These are phyloP conservation scores for Persicaria maculosa DNA, from an alignment of 148 eudicot species.

Conservation along the genomic window DNA sequence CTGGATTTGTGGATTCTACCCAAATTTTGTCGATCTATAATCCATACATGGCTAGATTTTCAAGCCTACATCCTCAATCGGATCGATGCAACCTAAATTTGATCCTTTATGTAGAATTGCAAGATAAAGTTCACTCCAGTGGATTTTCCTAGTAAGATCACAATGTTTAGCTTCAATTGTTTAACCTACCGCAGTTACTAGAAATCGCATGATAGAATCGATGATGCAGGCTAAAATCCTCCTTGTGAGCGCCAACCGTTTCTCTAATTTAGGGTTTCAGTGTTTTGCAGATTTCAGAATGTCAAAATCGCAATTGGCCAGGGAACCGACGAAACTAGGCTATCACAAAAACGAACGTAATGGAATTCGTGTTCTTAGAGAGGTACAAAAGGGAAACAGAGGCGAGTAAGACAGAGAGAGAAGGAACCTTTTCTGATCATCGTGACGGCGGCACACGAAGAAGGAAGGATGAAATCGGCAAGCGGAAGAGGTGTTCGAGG, in stretches of 20 bases:
- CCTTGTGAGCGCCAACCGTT: no score
- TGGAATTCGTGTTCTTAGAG: background rate
- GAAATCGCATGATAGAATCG: no score
- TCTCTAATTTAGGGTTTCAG: background rate
- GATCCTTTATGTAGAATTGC: no score
- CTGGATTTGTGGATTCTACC: background rate
- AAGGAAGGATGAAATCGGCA: constrained; percentile 88
- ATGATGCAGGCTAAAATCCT: no score
- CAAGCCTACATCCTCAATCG: background rate
- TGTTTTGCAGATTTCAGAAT: background rate
- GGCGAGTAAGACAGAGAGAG: background rate
- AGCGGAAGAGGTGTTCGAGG: constrained; percentile 48
- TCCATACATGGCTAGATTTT: background rate
- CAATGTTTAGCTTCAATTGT: no score
- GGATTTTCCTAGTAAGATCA: no score
- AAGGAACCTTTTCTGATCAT: constrained; percentile 80
- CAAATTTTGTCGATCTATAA: background rate
- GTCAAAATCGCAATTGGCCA: background rate
- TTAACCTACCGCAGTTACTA: no score
- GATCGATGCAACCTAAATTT: no score
- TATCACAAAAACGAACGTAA: background rate
- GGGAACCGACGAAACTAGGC: background rate
- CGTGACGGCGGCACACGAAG: constrained; percentile 97
- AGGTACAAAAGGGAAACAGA: background rate
- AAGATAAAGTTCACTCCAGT: no score